A percentile compares a stretch with the other conserved stretches of the same genome.
Conservation (phyloP, 768 basidiomycete species). For the Tylopilus felleus region DNA sequence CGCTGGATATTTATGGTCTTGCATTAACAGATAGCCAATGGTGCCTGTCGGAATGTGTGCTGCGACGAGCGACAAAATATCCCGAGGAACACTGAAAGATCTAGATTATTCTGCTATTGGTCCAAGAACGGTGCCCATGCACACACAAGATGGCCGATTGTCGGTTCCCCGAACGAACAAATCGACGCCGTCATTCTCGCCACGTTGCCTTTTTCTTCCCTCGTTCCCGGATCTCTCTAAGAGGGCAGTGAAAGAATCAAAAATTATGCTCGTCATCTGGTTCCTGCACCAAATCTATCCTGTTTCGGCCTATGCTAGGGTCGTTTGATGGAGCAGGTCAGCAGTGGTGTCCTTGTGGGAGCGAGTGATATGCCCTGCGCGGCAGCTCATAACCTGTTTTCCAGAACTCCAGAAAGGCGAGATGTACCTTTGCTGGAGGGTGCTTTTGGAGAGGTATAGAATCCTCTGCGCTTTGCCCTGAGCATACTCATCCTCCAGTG, state of each 20-base stretch:
- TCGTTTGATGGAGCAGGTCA: not conserved
- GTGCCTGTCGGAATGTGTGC: too few relatives aligned
- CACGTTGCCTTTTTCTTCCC: too few relatives aligned
- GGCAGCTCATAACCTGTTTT: too few relatives aligned
- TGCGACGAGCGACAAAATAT: too few relatives aligned
- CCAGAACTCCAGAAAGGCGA: not conserved
- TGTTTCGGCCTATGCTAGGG: not conserved
- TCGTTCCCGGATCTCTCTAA: not conserved
- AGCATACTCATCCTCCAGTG: not conserved
- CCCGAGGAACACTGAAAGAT: not conserved
- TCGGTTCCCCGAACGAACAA: too few relatives aligned
- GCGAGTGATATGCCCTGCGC: not conserved
- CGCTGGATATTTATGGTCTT: not conserved
- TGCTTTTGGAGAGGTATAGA: not conserved
- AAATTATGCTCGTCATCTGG: not conserved
- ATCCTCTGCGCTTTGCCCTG: too few relatives aligned
- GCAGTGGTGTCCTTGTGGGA: not conserved
- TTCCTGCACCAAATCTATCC: not conserved
- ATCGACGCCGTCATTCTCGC: too few relatives aligned
- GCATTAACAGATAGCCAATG: not conserved
- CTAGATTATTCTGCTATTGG: not conserved
- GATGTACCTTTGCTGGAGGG: not conserved
- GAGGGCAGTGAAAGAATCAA: not conserved
- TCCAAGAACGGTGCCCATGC: not conserved
- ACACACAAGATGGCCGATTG: too few relatives aligned